Evolutionary conservation across 2,329 filamentous ascomycete species (phyloP), one percentile per base, ranked within the genome.

Genomic region (Talaromyces sp.): DNA sequence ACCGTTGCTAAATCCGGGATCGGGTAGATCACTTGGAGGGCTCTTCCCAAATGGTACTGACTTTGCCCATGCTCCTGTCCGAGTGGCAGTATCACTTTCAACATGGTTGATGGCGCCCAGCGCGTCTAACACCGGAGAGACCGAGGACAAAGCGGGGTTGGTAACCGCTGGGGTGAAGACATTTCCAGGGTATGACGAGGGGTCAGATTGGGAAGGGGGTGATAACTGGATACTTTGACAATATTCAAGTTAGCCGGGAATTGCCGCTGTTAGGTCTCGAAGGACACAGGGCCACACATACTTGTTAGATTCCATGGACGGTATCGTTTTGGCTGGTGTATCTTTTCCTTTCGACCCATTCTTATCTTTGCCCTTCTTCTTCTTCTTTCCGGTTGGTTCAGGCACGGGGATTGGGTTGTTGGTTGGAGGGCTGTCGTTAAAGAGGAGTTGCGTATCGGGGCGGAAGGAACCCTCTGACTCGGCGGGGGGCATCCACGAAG

Each of bases 31-130:
- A 22, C 66, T 70, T 10, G 76, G 75, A n/a, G 76, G 75, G 45
- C 74, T 78, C 56, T 74, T 75, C 21, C 75, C 73, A 64, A 71
- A 77, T 0, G 76, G 74, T n/a, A 78, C 70, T 11, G 73, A 71
- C 54, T 72, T 71, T 36, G 75, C 71, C 76, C 76, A 78, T n/a
- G 70, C 74, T 63, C 72, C 73, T 5, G 75, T 77, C 43, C 73
- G 68, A 40, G 66, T 64, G 33, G 64, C 65, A 7, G 73, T 66
- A 48, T 76, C 72, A 41, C 67, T 70, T 19, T 71, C 70, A 6
- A 65, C 64, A 15, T 67, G 64, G 50, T 62, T 63, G 31, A 73
- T 62, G 13, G 71, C 68, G 19, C 65, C 72, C 15, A 76, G 65
- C 15, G 70, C 70, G 60, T 73, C 70, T 46, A 76, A 66, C n/a